Percentiles rank a stretch among this genome's conserved stretches.
These are phyloP conservation scores for Beauveria varroae DNA, from an alignment of 2,329 filamentous ascomycete species.

Conservation along the genomic window DNA sequence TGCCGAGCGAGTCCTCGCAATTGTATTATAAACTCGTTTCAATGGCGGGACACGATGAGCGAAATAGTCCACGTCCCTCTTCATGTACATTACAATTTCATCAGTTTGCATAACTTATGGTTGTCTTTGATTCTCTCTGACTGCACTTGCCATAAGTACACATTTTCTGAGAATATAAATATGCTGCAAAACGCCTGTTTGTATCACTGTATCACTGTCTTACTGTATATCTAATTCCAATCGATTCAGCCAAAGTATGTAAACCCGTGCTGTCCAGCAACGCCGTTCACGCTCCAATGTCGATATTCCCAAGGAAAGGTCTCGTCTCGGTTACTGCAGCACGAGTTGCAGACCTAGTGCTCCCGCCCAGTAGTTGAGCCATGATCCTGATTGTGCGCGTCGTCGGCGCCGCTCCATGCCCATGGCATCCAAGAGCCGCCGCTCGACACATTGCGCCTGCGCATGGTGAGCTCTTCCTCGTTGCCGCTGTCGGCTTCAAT, in stretches of 20 bases:
- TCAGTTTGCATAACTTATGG: background rate
- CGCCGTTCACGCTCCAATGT: constrained; percentile 11
- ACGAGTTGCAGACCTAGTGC: constrained; percentile 20
- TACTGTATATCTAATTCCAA: background rate
- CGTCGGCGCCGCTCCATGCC: constrained; percentile 30
- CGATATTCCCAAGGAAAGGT: background rate
- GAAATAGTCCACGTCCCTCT: too few species aligned
- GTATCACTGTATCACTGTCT: background rate
- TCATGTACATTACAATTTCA: too few species aligned
- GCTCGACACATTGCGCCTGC: constrained; percentile 23
- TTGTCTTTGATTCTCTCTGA: background rate
- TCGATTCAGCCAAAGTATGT: constrained; percentile 6
- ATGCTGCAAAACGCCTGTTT: background rate
- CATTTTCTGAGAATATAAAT: background rate
- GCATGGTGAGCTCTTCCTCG: constrained; percentile 40
- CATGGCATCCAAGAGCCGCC: constrained; percentile 41
- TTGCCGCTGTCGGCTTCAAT: constrained; percentile 67
- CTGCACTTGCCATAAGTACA: too few species aligned
- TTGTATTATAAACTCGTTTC: too few species aligned
- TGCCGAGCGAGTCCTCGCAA: too few species aligned
- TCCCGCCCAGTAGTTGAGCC: constrained; percentile 34
- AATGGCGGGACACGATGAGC: too few species aligned
- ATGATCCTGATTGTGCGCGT: constrained; percentile 15
- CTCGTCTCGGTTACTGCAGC: constrained; percentile 1
- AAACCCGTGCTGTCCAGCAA: constrained; percentile 10